These are phyloP conservation scores for Bipolaris zeicola DNA, from an alignment of 2,329 filamentous ascomycete species.

Conservation along the genomic window DNA sequence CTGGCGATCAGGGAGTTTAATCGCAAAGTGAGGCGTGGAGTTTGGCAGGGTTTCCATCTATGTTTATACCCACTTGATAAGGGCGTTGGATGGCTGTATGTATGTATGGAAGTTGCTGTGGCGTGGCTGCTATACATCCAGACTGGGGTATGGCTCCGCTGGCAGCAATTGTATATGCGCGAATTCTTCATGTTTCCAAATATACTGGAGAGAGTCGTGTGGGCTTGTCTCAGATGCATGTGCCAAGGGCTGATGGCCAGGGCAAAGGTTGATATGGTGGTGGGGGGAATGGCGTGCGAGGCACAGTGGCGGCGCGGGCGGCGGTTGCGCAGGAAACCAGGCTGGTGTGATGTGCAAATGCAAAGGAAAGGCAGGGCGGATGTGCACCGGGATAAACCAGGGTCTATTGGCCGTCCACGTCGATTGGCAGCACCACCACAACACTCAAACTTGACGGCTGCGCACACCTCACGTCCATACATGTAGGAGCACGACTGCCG, in stretches of 20 bases:
- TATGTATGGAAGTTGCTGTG: background rate
- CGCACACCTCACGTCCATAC: constrained; percentile 32
- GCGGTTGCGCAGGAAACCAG: constrained; percentile 22
- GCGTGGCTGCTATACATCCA: background rate
- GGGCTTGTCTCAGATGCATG: background rate
- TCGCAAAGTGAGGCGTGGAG: background rate
- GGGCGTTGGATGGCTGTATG: constrained; percentile 11
- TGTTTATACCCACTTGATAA: constrained; percentile 26
- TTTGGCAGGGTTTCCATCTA: constrained; percentile 12
- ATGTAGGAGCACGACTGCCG: constrained; percentile 26
- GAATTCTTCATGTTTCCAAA: background rate
- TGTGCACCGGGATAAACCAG: constrained; percentile 17
- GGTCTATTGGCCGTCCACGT: constrained; percentile 20
- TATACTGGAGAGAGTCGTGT: background rate
- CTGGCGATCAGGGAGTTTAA: background rate
- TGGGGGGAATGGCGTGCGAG: background rate
- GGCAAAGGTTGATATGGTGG: background rate
- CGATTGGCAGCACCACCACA: constrained; percentile 18
- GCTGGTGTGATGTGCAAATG: background rate
- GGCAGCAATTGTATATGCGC: background rate
- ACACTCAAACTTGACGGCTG: constrained; percentile 16
- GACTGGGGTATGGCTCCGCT: background rate
- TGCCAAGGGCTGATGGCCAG: background rate
- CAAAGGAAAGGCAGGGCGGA: constrained; percentile 11
- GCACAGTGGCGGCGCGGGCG: constrained; percentile 19